Conservation (phyloP, 176 grass and related monocot species). For the Sorghum bicolor region Sorghum_bicolor_NCBIv3 NC_012870.2:13094501-13095000, state of each 20-base stretch:
- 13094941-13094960: constrained; percentile 45
- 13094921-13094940: constrained; percentile 31
- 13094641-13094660: constrained; percentile 45
- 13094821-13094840: constrained; percentile 30
- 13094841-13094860: constrained; percentile 35
- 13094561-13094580: constrained; percentile 69
- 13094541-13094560: constrained; percentile 78
- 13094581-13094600: constrained; percentile 76
- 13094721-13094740: constrained; percentile 41
- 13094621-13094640: constrained; percentile 27
- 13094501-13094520: neutral
- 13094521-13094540: constrained; percentile 14
- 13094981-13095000: constrained; percentile 39
- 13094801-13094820: constrained; percentile 13
- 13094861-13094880: constrained; percentile 32
- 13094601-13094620: constrained; percentile 46
- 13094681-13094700: constrained; percentile 41
- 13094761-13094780: constrained; percentile 37
- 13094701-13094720: constrained; percentile 57
- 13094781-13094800: constrained; percentile 40
- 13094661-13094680: constrained; percentile 33
- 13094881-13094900: constrained; percentile 30
- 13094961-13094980: constrained; percentile 23
- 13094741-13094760: constrained; percentile 34
- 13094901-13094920: constrained; percentile 40